These are phyloP conservation scores for Myrmaecium sp. DNA, from an alignment of 2,329 filamentous ascomycete genomes.

Conservation along the genomic window DNA sequence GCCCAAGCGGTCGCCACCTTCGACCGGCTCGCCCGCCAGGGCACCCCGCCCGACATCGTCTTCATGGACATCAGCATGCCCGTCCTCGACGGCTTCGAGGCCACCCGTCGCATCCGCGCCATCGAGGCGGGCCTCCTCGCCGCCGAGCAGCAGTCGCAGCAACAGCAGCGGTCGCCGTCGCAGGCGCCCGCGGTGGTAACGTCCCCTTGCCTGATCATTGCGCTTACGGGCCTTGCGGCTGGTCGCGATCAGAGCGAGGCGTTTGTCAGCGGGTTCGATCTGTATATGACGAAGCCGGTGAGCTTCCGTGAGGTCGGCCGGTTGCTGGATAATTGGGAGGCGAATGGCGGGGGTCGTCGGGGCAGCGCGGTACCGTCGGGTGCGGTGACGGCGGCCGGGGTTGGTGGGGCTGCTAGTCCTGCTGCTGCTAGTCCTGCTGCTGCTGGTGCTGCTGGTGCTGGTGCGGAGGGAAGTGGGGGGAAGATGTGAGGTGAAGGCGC, in stretches of 20 bases:
- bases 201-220: slow-evolving; percentile 22
- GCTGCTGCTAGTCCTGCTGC: too few relatives aligned
- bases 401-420: too few relatives aligned
- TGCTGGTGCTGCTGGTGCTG: too few relatives aligned
- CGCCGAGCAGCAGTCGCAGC: background rate
- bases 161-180: background rate
- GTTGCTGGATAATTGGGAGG: slow-evolving; percentile 20
- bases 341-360: slow-evolving; percentile 6
- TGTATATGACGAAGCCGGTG: slow-evolving; percentile 31
- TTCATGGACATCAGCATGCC: slow-evolving; percentile 34
- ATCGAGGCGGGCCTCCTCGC: slow-evolving; percentile 7
- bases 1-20: slow-evolving; percentile 21
- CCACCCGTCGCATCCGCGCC: slow-evolving; percentile 25
- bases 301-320: slow-evolving; percentile 26
- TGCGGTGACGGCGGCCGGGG: slow-evolving; percentile 1
- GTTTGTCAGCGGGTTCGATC: slow-evolving; percentile 25
- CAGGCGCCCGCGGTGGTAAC: slow-evolving; percentile 1
- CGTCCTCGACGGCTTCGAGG: slow-evolving; percentile 27
- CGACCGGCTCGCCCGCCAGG: slow-evolving; percentile 10
- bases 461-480: too few relatives aligned
- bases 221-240: slow-evolving; percentile 27
- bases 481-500: too few relatives aligned
- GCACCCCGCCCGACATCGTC: slow-evolving; percentile 16
- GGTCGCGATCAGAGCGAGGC: slow-evolving; percentile 27
- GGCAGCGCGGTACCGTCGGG: slow-evolving; percentile 5